These are phyloP conservation scores for Trichoderma gracile DNA, from an alignment of 2,329 filamentous ascomycete species.

Conservation along the genomic window DNA sequence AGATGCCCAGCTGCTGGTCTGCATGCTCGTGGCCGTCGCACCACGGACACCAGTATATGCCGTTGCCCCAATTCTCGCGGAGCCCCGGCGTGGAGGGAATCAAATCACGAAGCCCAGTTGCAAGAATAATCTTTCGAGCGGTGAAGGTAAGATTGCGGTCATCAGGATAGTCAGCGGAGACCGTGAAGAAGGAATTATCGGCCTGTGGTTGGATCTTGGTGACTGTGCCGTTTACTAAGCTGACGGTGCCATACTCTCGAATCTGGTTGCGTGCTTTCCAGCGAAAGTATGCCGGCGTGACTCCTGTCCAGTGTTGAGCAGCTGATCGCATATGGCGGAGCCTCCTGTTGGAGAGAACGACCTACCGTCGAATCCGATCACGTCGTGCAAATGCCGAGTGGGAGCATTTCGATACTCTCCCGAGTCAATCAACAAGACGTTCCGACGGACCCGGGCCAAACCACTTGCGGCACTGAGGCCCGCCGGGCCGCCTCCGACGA, in stretches of 20 bases:
- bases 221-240: conserved; percentile 55
- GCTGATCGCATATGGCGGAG: no score
- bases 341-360: neutral
- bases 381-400: conserved; percentile 62
- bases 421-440: conserved; percentile 58
- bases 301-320: conserved; percentile 41
- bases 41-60: conserved; percentile 66
- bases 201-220: conserved; percentile 42
- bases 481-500: conserved; percentile 59
- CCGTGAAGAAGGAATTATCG: conserved; percentile 49
- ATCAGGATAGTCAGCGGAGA: conserved; percentile 35
- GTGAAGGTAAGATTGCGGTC: conserved; percentile 40
- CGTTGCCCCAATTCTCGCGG: conserved; percentile 56
- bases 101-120: conserved; percentile 57
- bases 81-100: conserved; percentile 58
- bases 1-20: conserved; percentile 57
- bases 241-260: conserved; percentile 50
- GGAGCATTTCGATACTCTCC: conserved; percentile 57
- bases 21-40: conserved; percentile 64
- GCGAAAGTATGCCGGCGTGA: conserved; percentile 56
- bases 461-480: conserved; percentile 57
- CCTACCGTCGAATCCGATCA: conserved; percentile 60
- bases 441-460: conserved; percentile 59
- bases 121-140: conserved; percentile 58
- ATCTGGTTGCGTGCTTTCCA: conserved; percentile 55